Conservation (phyloP, 495 filamentous ascomycete species). For the Polyplosphaeria fusca region DNA sequence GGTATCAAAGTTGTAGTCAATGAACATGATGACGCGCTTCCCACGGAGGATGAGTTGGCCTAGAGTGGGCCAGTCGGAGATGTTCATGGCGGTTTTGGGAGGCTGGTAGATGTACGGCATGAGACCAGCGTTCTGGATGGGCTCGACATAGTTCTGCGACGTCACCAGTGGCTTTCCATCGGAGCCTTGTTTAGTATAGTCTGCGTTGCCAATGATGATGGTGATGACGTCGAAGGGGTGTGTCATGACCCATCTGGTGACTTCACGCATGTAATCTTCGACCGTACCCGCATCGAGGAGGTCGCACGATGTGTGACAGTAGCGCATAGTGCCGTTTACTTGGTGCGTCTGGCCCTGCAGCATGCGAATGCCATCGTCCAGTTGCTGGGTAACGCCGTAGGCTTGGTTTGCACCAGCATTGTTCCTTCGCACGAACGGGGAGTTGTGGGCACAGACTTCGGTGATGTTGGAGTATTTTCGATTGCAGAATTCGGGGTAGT, state of each 20-base stretch:
- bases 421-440: slow-evolving; percentile 67
- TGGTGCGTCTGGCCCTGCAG: slow-evolving; percentile 82
- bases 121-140: slow-evolving; percentile 60
- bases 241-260: slow-evolving; percentile 66
- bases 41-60: slow-evolving; percentile 69
- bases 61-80: slow-evolving; percentile 82
- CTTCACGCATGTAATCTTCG: slow-evolving; percentile 64
- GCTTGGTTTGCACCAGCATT: slow-evolving; percentile 78
- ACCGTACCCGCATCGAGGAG: slow-evolving; percentile 76
- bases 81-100: slow-evolving; percentile 61
- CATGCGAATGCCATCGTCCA: slow-evolving; percentile 87
- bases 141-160: slow-evolving; percentile 14
- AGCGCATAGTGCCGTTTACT: slow-evolving; percentile 57
- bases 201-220: slow-evolving; percentile 79
- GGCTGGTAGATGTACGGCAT: slow-evolving; percentile 59
- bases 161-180: slow-evolving; percentile 24
- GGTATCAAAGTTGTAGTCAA: slow-evolving; percentile 85
- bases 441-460: slow-evolving; percentile 82
- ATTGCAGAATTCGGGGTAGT: slow-evolving; percentile 76
- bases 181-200: slow-evolving; percentile 38
- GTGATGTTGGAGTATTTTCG: slow-evolving; percentile 88
- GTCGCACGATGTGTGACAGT: slow-evolving; percentile 75
- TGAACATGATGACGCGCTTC: slow-evolving; percentile 63
- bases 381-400: slow-evolving; percentile 64
- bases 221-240: slow-evolving; percentile 93